Base-by-base conservation (phyloP, 2,329 filamentous ascomycete genomes). In the Cryphonectria carpinicola region DNA sequence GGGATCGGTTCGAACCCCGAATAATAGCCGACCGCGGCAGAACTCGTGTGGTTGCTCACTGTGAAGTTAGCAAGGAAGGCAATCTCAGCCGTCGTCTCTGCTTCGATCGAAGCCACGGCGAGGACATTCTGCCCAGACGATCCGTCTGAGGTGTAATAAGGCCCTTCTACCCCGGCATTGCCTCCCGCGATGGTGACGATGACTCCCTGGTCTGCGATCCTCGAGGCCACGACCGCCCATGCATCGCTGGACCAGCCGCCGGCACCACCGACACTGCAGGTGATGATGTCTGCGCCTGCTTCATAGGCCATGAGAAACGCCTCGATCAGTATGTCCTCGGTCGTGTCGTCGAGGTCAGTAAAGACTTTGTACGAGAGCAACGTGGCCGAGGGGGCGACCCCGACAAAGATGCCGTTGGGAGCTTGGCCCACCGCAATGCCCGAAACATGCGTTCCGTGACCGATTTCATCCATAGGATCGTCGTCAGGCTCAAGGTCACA, bases 371-470 rank as follows among this genome's bases (percentile, higher is more conserved):
- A 72, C 11, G 71, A 71, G 37, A 72, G 49, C 13, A 72, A 39
- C 10, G 70, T 72, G n/a, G 71, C 71, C 35, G 70, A 63, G 6
- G 71, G 71, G 28, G 71, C 71, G n/a, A 72, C 71, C 11, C 71
- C 71, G 22, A 68, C 66, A 17, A 71, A 72, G 13, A 58, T 39
- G 19, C 67, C 68, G 54, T 52, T 63, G 17, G n/a, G 14, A 41
- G 35, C 25, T 22, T 75, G 71, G 1, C 74, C 74, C 6, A 74
- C 76, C 43, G 78, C 74, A 43, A 79, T 79, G 11, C 77, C 78
- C 39, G 77, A 75, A 2, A 79, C 77, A 68, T 82, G 81, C 5
- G 81, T 82, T 1, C 81, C 81, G 52, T 82, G 81, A 0, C 79
- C 79, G 56, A 77, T 74, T 17, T 75, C 75, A 66, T 81, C 80